A percentile compares a stretch with the other conserved stretches of the same genome.
Conservation (phyloP, 768 basidiomycete genomes). For the Agrocybe chaxingu region DNA sequence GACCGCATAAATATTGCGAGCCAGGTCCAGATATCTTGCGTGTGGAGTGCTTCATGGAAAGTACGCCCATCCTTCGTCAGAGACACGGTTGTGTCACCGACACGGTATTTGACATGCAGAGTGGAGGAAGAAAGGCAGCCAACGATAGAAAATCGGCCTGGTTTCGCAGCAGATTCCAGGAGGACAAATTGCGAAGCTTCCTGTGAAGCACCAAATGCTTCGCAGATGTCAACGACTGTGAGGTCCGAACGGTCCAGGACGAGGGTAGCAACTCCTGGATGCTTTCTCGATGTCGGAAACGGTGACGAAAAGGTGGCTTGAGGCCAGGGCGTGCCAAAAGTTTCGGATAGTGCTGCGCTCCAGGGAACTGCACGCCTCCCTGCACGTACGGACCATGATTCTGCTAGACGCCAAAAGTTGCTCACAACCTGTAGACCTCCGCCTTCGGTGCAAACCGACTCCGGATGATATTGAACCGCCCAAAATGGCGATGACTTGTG, state of each 20-base stretch:
- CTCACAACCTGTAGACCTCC: conserved; percentile 65
- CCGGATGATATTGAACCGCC: conserved; percentile 90
- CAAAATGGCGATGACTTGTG: conserved; percentile 71
- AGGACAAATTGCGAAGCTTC: conserved; percentile 63
- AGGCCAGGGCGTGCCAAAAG: conserved; percentile 61
- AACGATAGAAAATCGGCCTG: conserved; percentile 73
- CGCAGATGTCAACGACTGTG: conserved; percentile 48
- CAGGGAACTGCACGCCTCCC: conserved; percentile 40
- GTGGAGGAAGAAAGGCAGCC: conserved; percentile 55
- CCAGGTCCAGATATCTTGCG: conserved; percentile 73
- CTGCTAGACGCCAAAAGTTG: conserved; percentile 75
- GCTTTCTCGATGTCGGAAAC: conserved; percentile 17
- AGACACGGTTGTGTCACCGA: conserved; percentile 47
- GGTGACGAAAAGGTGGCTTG: conserved; percentile 27
- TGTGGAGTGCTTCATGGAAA: conserved; percentile 39
- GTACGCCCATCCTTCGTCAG: conserved; percentile 35
- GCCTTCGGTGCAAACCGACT: conserved; percentile 70
- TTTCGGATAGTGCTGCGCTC: conserved; percentile 29
- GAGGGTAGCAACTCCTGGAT: conserved; percentile 26
- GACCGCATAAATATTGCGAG: conserved; percentile 64
- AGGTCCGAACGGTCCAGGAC: conserved; percentile 42
- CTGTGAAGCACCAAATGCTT: conserved; percentile 56
- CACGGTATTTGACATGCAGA: conserved; percentile 53
- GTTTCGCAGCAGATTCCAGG: conserved; percentile 74
- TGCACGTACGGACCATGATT: conserved; percentile 45